Evolutionary conservation across 2,329 filamentous ascomycete genomes (phyloP).

Genomic region (Verticillium dahliae): DNA sequence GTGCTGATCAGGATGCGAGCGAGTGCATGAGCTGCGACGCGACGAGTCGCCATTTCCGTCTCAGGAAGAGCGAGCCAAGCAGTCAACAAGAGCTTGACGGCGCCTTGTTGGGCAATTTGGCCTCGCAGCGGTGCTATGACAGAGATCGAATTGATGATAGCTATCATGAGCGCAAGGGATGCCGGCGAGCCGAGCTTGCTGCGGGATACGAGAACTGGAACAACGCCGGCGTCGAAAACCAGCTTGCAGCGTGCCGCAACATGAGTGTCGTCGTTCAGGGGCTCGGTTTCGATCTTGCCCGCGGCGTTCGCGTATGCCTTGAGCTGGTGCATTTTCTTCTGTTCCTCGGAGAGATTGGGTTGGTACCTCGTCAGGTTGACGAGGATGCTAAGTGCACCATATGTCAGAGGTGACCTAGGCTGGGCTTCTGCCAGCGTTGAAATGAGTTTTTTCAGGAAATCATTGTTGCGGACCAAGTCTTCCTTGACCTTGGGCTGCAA

Average conservation of each 20-base stretch:
- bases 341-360: conserved; percentile 75
- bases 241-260: conserved; percentile 70
- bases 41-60: conserved; percentile 37
- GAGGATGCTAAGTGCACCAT: conserved; percentile 81
- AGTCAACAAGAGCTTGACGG: conserved; percentile 74
- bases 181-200: conserved; percentile 66
- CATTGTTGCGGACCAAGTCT: conserved; percentile 60
- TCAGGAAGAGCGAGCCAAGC: conserved; percentile 58
- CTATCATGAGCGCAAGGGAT: conserved; percentile 65
- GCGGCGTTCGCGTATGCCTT: conserved; percentile 90
- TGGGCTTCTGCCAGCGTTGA: conserved; percentile 51
- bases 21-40: conserved; percentile 70
- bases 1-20: conserved; percentile 82
- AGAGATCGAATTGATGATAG: conserved; percentile 72
- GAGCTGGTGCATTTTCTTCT: conserved; percentile 84
- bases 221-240: conserved; percentile 71
- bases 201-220: conserved; percentile 70
- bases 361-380: conserved; percentile 78
- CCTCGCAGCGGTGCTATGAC: conserved; percentile 69
- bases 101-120: conserved; percentile 86
- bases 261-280: conserved; percentile 68
- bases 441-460: conserved; percentile 65
- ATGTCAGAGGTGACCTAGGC: conserved; percentile 65
- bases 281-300: conserved; percentile 57
- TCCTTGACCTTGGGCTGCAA: conserved; percentile 83